Conservation (phyloP, 139 green algal species). For the Penium margaritaceum region DNA sequence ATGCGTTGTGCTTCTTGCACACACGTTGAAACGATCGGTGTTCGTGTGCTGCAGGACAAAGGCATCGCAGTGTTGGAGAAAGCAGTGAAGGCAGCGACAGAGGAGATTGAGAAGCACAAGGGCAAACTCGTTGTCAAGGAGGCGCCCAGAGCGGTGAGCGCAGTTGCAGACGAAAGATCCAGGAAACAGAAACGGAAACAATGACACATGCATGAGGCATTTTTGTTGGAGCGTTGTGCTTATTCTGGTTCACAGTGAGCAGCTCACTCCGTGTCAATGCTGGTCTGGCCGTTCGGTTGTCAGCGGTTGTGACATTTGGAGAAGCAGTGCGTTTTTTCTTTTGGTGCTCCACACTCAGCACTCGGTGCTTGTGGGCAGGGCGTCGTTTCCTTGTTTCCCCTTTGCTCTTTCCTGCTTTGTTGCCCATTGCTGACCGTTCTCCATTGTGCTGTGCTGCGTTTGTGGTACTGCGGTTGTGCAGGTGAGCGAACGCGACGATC, state of each 20-base stretch:
- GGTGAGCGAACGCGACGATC: slow-evolving; percentile 87
- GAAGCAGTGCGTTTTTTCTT: neutral
- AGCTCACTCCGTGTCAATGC: too few relatives aligned
- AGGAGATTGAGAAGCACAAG: slow-evolving; percentile 67
- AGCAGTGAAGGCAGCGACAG: slow-evolving; percentile 66
- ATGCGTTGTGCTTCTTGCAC: neutral
- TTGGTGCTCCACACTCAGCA: neutral
- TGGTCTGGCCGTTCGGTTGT: neutral
- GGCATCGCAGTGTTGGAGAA: slow-evolving; percentile 63
- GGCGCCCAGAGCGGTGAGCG: slow-evolving; percentile 64
- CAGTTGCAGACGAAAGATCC: slow-evolving; percentile 72
- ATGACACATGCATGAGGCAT: slow-evolving; percentile 56
- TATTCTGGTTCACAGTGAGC: neutral
- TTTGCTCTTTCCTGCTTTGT: neutral
- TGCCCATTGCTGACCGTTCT: neutral
- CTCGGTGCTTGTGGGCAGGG: neutral
- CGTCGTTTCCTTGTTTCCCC: neutral
- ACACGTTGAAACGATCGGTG: neutral
- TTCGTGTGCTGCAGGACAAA: slow-evolving; percentile 36
- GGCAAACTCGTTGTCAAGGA: slow-evolving; percentile 90
- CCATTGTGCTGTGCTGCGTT: neutral
- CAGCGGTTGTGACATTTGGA: neutral
- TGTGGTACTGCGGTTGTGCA: neutral
- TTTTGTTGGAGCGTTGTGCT: neutral
- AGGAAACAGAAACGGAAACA: slow-evolving; percentile 82